These are phyloP conservation scores for Ceratocystis alfenasii DNA, from an alignment of 2,329 filamentous ascomycete genomes.

Conservation along the genomic window DNA sequence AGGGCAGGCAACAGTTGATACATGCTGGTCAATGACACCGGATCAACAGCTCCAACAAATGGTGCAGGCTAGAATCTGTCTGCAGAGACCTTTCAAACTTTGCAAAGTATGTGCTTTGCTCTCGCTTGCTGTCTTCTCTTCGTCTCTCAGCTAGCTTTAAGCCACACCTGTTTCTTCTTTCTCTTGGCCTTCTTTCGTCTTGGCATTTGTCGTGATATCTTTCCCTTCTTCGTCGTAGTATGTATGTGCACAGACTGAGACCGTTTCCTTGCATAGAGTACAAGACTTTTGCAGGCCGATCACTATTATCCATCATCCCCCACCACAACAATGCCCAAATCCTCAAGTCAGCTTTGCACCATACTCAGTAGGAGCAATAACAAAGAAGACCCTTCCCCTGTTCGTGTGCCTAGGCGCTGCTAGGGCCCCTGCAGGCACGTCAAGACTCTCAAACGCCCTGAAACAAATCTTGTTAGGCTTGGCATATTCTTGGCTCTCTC, in stretches of 20 bases:
- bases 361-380: no score
- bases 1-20: no score
- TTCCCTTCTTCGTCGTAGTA: neutral
- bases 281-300: neutral
- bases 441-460: conserved; percentile 19
- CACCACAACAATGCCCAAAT: no score
- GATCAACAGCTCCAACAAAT: no score
- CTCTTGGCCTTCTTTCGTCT: neutral
- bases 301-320: neutral
- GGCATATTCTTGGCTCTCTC: neutral
- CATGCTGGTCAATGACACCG: no score
- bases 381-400: no score
- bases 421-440: neutral
- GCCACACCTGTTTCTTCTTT: neutral
- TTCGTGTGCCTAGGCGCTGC: no score
- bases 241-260: neutral
- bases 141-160: neutral
- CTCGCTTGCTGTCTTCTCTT: neutral
- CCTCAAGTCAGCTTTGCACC: no score
- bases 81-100: no score
- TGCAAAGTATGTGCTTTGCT: no score
- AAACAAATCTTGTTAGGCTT: conserved; percentile 15
- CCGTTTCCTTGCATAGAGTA: neutral
- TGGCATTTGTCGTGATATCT: conserved; percentile 1
- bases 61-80: no score